A percentile compares a stretch with the other conserved stretches of the same genome.
Evolutionary conservation across 1,139 yeast species (phyloP).

Genomic region (Protomyces gravidus): DNA sequence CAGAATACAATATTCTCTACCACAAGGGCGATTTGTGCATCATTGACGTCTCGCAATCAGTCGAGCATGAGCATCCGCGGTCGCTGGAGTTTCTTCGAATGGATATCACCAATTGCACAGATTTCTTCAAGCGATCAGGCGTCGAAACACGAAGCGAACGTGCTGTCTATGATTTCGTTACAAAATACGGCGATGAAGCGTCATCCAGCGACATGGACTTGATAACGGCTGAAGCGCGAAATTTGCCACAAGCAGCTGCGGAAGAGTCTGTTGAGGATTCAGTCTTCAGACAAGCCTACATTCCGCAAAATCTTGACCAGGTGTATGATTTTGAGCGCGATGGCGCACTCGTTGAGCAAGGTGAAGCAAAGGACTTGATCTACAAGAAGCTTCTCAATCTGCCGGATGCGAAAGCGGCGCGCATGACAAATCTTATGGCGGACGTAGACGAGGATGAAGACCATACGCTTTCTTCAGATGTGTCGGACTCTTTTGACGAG

Average conservation of each 20-base stretch:
- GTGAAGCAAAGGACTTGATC: slow-evolving; percentile 72
- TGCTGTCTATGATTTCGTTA: slow-evolving; percentile 70
- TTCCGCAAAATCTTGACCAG: slow-evolving; percentile 59
- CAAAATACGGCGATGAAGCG: slow-evolving; percentile 38
- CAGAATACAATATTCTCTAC: slow-evolving; percentile 85
- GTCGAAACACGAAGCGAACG: slow-evolving; percentile 79
- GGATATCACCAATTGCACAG: slow-evolving; percentile 95
- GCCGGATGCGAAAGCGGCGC: slow-evolving; percentile 19
- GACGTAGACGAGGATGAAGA: slow-evolving; percentile 37
- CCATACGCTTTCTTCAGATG: slow-evolving; percentile 42
- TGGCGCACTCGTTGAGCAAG: slow-evolving; percentile 72
- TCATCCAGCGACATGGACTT: slow-evolving; percentile 45
- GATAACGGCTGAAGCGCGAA: slow-evolving; percentile 39
- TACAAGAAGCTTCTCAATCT: slow-evolving; percentile 41
- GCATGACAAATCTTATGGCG: slow-evolving; percentile 33
- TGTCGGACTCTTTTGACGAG: slow-evolving; percentile 43
- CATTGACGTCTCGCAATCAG: slow-evolving; percentile 95
- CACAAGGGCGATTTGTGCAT: slow-evolving; percentile 77
- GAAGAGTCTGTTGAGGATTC: slow-evolving; percentile 42
- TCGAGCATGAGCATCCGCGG: slow-evolving; percentile 97
- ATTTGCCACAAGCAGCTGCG: slow-evolving; percentile 18
- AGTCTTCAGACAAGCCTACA: slow-evolving; percentile 78
- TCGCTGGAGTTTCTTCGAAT: slow-evolving; percentile 88
- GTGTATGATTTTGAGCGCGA: slow-evolving; percentile 67
- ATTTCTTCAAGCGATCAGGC: slow-evolving; percentile 70